phyloP scores from a whole-genome alignment of 2,329 filamentous ascomycete species.

The Tolypocladium paradoxum region DNA sequence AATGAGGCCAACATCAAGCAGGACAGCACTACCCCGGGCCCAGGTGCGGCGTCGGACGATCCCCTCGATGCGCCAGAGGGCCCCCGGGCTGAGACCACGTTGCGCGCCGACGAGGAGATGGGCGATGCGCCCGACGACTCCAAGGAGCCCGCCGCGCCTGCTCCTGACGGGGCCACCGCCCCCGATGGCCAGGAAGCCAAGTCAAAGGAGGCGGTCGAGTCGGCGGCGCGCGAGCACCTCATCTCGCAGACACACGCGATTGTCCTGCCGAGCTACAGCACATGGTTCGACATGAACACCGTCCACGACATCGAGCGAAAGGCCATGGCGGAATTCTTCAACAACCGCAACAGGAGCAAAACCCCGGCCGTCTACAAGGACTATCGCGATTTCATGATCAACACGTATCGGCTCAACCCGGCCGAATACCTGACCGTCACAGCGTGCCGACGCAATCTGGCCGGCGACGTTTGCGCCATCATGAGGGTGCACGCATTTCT shows the following conservation, averaged over 20 bases:
- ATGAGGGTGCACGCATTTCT: constrained; percentile 98
- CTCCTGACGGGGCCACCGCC: constrained; percentile 34
- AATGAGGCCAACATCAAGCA: constrained; percentile 45
- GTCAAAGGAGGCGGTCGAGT: constrained; percentile 72
- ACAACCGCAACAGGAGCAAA: constrained; percentile 95
- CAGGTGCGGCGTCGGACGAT: constrained; percentile 45
- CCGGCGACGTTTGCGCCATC: constrained; percentile 95
- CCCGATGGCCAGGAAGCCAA: constrained; percentile 47
- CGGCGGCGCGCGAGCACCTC: constrained; percentile 81
- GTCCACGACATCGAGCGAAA: constrained; percentile 90
- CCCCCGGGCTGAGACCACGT: constrained; percentile 43
- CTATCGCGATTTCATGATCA: constrained; percentile 99
- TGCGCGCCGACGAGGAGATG: constrained; percentile 72
- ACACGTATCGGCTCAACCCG: constrained; percentile 93
- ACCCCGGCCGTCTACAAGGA: constrained; percentile 96
- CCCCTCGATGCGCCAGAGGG: constrained; percentile 59
- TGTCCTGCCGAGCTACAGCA: constrained; percentile 93
- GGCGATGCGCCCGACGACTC: constrained; percentile 49
- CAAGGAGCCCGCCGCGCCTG: constrained; percentile 35
- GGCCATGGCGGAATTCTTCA: constrained; percentile 95
- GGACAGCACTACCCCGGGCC: constrained; percentile 48
- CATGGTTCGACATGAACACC: constrained; percentile 96
- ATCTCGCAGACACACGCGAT: constrained; percentile 92
- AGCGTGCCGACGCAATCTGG: constrained; percentile 86
- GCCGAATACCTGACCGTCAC: constrained; percentile 95